Evolutionary conservation across 768 basidiomycete species (phyloP).

Genomic region (Mycena galericulata): DNA sequence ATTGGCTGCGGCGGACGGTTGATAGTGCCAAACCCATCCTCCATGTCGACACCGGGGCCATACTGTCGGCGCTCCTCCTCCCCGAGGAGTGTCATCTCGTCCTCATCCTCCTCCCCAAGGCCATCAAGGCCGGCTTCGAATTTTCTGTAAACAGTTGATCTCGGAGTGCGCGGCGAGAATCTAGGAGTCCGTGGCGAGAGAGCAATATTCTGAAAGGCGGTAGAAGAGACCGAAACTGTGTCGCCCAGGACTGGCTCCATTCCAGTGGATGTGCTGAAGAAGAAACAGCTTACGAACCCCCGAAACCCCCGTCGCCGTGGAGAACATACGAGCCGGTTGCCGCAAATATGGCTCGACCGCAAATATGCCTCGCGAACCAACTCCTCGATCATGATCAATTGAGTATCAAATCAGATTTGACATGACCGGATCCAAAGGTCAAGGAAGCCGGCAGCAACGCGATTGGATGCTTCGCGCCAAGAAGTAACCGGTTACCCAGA

Average conservation of each 20-base stretch:
- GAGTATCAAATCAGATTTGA: no score
- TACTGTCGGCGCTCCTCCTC: constrained; percentile 66
- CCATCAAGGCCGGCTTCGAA: constrained; percentile 28
- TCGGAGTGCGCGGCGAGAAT: constrained; percentile 30
- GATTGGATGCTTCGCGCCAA: no score
- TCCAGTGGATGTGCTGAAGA: constrained; percentile 17
- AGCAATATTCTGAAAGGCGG: constrained; percentile 68
- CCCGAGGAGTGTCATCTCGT: constrained; percentile 71
- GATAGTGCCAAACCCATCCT: constrained; percentile 38
- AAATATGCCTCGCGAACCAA: neutral
- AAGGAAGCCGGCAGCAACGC: no score
- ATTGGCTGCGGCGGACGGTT: constrained; percentile 11
- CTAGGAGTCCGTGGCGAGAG: constrained; percentile 45
- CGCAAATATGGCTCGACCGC: no score
- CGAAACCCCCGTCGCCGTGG: neutral
- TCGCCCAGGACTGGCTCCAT: constrained; percentile 26
- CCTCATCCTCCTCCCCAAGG: constrained; percentile 59
- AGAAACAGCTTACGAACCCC: neutral
- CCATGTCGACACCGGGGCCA: constrained; percentile 55
- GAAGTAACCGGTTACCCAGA: no score
- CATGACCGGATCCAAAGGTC: no score
- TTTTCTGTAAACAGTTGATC: constrained; percentile 28
- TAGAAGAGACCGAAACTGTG: constrained; percentile 45
- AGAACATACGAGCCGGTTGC: no score
- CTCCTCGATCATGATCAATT: neutral